Conservation (phyloP, 169 alveolate species). For the Plasmodium gaboni region DNA sequence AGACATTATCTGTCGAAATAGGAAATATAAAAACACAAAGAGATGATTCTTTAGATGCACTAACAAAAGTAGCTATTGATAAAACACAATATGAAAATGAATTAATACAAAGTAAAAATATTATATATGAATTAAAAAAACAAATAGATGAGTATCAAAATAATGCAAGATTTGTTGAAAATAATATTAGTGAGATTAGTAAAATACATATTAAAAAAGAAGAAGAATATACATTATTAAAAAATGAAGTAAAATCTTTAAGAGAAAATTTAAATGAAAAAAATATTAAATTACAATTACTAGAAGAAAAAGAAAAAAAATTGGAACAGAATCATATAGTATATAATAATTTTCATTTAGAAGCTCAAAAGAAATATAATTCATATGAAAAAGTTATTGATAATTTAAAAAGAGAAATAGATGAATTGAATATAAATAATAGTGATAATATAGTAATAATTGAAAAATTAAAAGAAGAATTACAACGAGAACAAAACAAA, state of each 20-base stretch:
- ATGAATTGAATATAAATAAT: constrained; percentile 60
- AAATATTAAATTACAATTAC: constrained; percentile 38
- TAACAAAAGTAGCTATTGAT: constrained; percentile 74
- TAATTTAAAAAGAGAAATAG: constrained; percentile 51
- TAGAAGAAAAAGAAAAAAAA: constrained; percentile 65
- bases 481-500: constrained; percentile 9
- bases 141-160: constrained; percentile 39
- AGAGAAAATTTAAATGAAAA: constrained; percentile 75
- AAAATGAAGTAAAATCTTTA: constrained; percentile 68
- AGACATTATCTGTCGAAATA: constrained; percentile 58
- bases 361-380: constrained; percentile 67
- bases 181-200: constrained; percentile 63
- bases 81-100: constrained; percentile 76
- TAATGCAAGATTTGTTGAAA: constrained; percentile 38
- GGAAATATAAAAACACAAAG: constrained; percentile 52
- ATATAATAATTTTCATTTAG: constrained; percentile 57
- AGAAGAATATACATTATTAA: constrained; percentile 38
- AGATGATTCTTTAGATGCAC: constrained; percentile 71
- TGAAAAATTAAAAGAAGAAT: constrained; percentile 53
- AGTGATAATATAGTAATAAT: constrained; percentile 59
- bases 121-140: constrained; percentile 52
- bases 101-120: constrained; percentile 52
- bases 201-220: constrained; percentile 50
- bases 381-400: constrained; percentile 55
- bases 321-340: constrained; percentile 26